A percentile compares a stretch with the other conserved stretches of the same genome.
phyloP scores from a whole-genome alignment of 2,329 filamentous ascomycete species.

The Cadophora sp. region DNA sequence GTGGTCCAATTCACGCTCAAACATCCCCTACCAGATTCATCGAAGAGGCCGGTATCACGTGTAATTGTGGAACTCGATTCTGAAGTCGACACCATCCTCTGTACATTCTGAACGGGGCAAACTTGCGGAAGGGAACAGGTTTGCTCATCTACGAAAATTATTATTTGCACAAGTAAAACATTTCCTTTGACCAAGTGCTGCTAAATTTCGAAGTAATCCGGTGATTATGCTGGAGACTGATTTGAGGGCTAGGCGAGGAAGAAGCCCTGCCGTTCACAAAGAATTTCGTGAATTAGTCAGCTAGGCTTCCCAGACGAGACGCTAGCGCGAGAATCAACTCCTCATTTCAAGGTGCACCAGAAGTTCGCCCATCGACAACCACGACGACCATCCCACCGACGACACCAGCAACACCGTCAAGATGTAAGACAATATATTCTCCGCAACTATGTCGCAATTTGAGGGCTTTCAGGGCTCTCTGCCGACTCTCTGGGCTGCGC shows the following conservation, averaged over 20 bases:
- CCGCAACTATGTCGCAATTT: background rate
- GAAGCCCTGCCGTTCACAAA: slow-evolving; percentile 11
- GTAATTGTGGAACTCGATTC: background rate
- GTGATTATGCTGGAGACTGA: background rate
- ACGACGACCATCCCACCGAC: slow-evolving; percentile 43
- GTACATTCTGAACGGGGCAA: background rate
- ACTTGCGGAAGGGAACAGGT: background rate
- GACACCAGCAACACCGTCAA: slow-evolving; percentile 41
- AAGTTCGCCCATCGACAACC: slow-evolving; percentile 38
- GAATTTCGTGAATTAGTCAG: slow-evolving; percentile 11
- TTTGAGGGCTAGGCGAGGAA: slow-evolving; percentile 6
- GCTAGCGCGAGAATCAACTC: slow-evolving; percentile 20
- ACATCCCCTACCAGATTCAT: too few relatives aligned
- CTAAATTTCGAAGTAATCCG: background rate
- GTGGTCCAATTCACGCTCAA: too few relatives aligned
- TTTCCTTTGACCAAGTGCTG: background rate
- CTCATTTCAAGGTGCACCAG: slow-evolving; percentile 25
- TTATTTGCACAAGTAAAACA: background rate
- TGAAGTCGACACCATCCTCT: background rate
- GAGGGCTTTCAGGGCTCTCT: background rate
- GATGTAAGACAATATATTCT: slow-evolving; percentile 40
- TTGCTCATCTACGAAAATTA: background rate
- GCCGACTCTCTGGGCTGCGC: slow-evolving; percentile 3
- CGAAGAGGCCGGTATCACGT: background rate
- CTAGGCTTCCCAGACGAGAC: background rate